phyloP scores from a whole-genome alignment of 352 stramenopile genomes.

The Pythium guiyangense region DNA sequence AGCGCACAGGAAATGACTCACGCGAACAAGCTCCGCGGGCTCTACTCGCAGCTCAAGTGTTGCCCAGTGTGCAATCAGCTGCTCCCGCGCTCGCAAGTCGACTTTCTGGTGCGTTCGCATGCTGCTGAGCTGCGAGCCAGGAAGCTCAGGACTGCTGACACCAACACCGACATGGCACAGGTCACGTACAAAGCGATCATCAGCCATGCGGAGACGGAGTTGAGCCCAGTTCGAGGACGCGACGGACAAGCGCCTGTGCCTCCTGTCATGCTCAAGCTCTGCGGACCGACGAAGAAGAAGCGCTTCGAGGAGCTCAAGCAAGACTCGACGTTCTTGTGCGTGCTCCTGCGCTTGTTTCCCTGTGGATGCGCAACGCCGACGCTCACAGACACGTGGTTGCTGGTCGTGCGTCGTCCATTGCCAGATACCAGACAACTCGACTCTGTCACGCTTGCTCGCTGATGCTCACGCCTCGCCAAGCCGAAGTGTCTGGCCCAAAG shows the following conservation, averaged over 20 bases:
- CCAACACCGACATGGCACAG: conserved; percentile 13
- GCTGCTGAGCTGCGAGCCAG: not conserved
- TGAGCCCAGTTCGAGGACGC: conserved; percentile 7
- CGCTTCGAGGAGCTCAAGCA: conserved; percentile 41
- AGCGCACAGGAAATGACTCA: conserved; percentile 3
- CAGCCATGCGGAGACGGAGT: conserved; percentile 21
- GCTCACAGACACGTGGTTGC: not conserved
- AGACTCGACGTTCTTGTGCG: conserved; percentile 33
- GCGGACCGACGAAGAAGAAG: conserved; percentile 23
- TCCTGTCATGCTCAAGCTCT: conserved; percentile 27
- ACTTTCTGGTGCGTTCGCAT: conserved; percentile 31
- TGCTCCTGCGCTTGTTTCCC: not conserved
- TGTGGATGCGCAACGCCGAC: not conserved
- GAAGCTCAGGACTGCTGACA: not conserved
- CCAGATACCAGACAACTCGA: conserved; percentile 39
- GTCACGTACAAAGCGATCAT: conserved; percentile 44
- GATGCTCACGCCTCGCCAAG: conserved; percentile 20
- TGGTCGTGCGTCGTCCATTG: no score
- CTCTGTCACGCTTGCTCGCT: conserved; percentile 34
- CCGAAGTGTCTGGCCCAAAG: not conserved
- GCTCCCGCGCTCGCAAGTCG: conserved; percentile 31
- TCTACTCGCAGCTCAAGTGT: conserved; percentile 31
- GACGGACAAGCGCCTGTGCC: conserved; percentile 21
- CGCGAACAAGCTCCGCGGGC: conserved; percentile 11
- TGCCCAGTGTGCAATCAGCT: conserved; percentile 36